Conservation (phyloP, 805 yeast species). For the Candida loeiensis region DNA sequence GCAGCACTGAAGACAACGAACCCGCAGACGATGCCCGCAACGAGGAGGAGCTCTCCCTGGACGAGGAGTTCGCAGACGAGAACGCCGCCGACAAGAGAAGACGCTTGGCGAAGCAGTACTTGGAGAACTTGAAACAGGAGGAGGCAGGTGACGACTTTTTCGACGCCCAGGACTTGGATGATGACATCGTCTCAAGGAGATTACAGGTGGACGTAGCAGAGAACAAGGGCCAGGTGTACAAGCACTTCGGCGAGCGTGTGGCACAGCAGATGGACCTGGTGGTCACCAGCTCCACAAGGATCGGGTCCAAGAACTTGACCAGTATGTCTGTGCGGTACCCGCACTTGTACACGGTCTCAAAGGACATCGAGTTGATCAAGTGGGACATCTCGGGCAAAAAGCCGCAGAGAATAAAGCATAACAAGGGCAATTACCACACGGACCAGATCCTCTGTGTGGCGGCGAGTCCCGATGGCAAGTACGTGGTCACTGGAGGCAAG, state of each 20-base stretch:
- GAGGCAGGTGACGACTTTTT: conserved; percentile 46
- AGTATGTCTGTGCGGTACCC: conserved; percentile 55
- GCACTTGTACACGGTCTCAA: conserved; percentile 73
- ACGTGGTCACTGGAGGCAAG: conserved; percentile 85
- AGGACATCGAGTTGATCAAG: conserved; percentile 75
- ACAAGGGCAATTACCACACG: conserved; percentile 73
- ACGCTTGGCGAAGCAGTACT: conserved; percentile 87
- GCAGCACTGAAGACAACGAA: conserved; percentile 13
- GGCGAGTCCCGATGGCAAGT: conserved; percentile 82
- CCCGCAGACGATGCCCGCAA: conserved; percentile 31
- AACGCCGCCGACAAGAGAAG: conserved; percentile 91
- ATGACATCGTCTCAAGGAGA: conserved; percentile 77
- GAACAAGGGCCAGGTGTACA: conserved; percentile 77
- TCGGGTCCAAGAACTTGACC: conserved; percentile 59
- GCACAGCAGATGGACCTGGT: conserved; percentile 36
- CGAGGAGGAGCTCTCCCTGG: conserved; percentile 49
- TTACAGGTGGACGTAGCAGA: conserved; percentile 88
- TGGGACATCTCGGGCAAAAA: conserved; percentile 63
- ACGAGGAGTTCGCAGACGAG: conserved; percentile 72
- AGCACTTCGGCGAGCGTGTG: conserved; percentile 55
- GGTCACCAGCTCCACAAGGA: conserved; percentile 43
- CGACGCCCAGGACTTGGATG: conserved; percentile 88
- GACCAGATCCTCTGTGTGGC: conserved; percentile 77
- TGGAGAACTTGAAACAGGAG: conserved; percentile 64
- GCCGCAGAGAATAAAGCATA: conserved; percentile 63